Conservation (phyloP, 164 flowering plant genomes). For the Platanus orientalis region DNA sequence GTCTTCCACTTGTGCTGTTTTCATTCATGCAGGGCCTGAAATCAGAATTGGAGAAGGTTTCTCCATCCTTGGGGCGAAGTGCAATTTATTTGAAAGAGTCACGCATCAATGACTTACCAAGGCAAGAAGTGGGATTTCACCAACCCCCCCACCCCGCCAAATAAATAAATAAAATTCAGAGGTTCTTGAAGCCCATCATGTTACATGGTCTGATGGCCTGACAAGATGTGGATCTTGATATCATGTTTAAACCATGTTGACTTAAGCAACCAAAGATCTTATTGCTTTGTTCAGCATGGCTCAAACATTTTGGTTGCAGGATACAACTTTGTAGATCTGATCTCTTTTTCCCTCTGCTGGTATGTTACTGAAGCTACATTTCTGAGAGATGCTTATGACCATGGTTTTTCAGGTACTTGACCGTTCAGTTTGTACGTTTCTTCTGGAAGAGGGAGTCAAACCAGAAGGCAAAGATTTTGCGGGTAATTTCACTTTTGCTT, state of each 20-base stretch:
- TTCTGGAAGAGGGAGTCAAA: slow-evolving; percentile 99
- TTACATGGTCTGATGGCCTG: not conserved
- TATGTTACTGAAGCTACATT: not conserved
- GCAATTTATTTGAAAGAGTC: slow-evolving; percentile 88
- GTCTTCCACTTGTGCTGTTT: slow-evolving; percentile 3
- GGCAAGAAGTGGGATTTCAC: slow-evolving; percentile 31
- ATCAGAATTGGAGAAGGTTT: slow-evolving; percentile 87
- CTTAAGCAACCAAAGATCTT: not conserved
- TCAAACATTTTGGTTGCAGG: not conserved
- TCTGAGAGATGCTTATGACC: not conserved
- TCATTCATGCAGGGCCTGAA: slow-evolving; percentile 62
- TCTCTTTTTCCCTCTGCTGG: not conserved
- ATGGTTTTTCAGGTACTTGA: slow-evolving; percentile 63
- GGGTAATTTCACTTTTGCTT: slow-evolving; percentile 45
- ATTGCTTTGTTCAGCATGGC: no score
- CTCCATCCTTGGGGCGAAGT: slow-evolving; percentile 93
- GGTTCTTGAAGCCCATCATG: not conserved
- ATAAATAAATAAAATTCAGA: no score
- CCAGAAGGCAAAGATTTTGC: slow-evolving; percentile 94
- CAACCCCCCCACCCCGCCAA: no score
- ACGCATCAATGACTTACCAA: slow-evolving; percentile 80
- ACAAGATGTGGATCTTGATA: no score
- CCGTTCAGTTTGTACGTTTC: slow-evolving; percentile 95
- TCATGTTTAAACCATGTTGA: not conserved
- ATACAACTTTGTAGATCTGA: not conserved